A percentile compares a stretch with the other conserved stretches of the same genome.
Conservation (phyloP, 805 yeast species). For the Cyberlindnera sargentensis region DNA sequence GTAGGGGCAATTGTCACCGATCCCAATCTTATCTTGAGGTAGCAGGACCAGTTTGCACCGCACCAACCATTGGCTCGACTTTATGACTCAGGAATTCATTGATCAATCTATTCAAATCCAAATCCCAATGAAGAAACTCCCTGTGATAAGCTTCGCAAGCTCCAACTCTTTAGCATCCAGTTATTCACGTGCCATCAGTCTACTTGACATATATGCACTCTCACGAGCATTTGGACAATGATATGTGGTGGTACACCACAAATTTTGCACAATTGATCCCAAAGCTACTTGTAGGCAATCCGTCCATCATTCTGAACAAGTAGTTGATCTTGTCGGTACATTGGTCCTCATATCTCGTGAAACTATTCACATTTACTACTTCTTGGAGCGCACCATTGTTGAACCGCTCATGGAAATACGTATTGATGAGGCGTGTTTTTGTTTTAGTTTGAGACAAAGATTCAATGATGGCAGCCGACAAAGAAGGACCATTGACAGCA, state of each 20-base stretch:
- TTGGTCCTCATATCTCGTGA: conserved; percentile 2
- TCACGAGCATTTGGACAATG: conserved; percentile 26
- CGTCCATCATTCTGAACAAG: conserved; percentile 28
- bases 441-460: conserved; percentile 9
- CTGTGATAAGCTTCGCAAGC: conserved; percentile 11
- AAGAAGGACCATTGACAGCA: conserved; percentile 36
- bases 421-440: conserved; percentile 29
- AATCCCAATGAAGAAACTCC: conserved; percentile 17
- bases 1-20: too few relatives aligned
- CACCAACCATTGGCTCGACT: too few relatives aligned
- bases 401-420: conserved; percentile 39
- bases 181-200: background rate
- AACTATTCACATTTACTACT: conserved; percentile 16
- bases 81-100: too few relatives aligned
- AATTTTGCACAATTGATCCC: conserved; percentile 35
- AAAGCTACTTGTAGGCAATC: conserved; percentile 28
- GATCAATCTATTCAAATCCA: conserved; percentile 2
- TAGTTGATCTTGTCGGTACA: conserved; percentile 20
- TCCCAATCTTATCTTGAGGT: too few relatives aligned
- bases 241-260: conserved; percentile 30
- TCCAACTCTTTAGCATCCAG: background rate
- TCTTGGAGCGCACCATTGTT: conserved; percentile 18
- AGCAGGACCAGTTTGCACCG: too few relatives aligned
- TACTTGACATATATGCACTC: conserved; percentile 14
- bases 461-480: conserved; percentile 33